A percentile compares a stretch with the other conserved stretches of the same genome.
phyloP scores from a whole-genome alignment of 225 moss, liverwort and hornwort species.

The Pseudisothecium myosuroides region DNA sequence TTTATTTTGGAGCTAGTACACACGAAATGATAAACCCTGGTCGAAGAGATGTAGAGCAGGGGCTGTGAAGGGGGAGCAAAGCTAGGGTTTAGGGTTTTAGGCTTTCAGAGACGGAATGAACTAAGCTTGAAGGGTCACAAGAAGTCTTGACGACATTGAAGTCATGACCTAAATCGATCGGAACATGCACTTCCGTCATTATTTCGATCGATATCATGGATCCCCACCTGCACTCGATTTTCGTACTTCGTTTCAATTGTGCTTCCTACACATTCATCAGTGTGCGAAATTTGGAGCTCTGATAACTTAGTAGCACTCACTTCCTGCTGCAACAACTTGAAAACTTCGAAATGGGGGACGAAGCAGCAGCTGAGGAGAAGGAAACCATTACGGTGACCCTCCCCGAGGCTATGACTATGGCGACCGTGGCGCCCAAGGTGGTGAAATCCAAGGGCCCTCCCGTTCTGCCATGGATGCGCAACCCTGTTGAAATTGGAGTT shows the following conservation, averaged over 20 bases:
- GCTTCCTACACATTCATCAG: neutral
- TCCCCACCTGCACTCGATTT: neutral
- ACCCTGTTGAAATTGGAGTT: slow-evolving; percentile 51
- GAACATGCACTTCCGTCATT: neutral
- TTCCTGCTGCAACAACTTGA: neutral
- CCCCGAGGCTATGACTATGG: slow-evolving; percentile 43
- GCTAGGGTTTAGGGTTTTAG: neutral
- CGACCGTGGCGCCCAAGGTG: slow-evolving; percentile 2
- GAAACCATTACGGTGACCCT: slow-evolving; percentile 11
- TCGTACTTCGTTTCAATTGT: neutral
- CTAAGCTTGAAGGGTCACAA: neutral
- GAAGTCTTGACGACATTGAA: neutral
- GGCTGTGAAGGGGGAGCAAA: neutral
- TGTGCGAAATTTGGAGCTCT: neutral
- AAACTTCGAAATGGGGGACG: slow-evolving; percentile 6
- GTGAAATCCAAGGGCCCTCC: slow-evolving; percentile 55
- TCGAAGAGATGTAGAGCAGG: neutral
- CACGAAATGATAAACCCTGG: neutral
- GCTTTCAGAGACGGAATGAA: neutral
- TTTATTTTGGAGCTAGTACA: too few species aligned
- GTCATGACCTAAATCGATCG: neutral
- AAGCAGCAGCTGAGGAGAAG: neutral
- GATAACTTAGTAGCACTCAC: neutral
- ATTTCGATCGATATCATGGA: neutral
- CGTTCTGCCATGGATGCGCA: slow-evolving; percentile 90